A percentile compares a stretch with the other conserved stretches of the same genome.
Conservation (phyloP, 495 filamentous ascomycete genomes). For the Penicillium paxilli region DNA sequence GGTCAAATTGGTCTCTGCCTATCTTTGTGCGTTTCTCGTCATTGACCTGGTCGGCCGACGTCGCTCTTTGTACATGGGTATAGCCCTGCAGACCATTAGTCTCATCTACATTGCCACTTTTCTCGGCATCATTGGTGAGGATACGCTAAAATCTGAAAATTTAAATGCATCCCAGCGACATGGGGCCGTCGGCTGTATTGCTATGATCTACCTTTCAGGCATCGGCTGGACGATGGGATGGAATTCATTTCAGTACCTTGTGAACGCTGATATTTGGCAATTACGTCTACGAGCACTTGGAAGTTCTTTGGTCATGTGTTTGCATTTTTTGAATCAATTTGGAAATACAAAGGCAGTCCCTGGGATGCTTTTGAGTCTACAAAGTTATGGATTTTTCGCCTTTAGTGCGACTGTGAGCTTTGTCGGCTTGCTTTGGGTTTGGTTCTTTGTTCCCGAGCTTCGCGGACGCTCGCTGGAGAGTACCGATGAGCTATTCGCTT, state of each 20-base stretch:
- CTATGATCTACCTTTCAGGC: conserved; percentile 14
- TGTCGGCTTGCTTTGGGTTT: conserved; percentile 49
- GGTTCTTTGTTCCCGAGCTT: conserved; percentile 26
- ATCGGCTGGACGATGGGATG: conserved; percentile 53
- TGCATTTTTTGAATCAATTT: conserved; percentile 64
- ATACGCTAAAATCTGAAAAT: neutral
- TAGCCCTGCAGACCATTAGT: conserved; percentile 11
- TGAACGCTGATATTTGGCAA: conserved; percentile 65
- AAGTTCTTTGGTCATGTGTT: conserved; percentile 18
- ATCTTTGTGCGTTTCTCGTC: conserved; percentile 46
- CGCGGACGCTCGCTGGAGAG: conserved; percentile 15
- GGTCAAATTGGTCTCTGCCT: conserved; percentile 56
- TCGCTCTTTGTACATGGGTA: conserved; percentile 12
- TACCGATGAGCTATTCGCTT: conserved; percentile 58
- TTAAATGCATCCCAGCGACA: neutral
- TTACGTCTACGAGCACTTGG: conserved; percentile 22
- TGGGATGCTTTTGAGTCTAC: conserved; percentile 37
- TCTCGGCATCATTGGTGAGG: neutral
- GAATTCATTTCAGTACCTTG: conserved; percentile 64
- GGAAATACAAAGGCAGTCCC: conserved; percentile 42
- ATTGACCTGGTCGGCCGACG: conserved; percentile 16
- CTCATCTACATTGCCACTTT: conserved; percentile 18
- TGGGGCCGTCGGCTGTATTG: conserved; percentile 4
- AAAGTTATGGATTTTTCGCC: conserved; percentile 50
- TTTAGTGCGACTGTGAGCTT: conserved; percentile 56